Percentiles rank a stretch among this genome's conserved stretches.
Conservation (phyloP, 106 monocot species). For the Allium sativum region DNA sequence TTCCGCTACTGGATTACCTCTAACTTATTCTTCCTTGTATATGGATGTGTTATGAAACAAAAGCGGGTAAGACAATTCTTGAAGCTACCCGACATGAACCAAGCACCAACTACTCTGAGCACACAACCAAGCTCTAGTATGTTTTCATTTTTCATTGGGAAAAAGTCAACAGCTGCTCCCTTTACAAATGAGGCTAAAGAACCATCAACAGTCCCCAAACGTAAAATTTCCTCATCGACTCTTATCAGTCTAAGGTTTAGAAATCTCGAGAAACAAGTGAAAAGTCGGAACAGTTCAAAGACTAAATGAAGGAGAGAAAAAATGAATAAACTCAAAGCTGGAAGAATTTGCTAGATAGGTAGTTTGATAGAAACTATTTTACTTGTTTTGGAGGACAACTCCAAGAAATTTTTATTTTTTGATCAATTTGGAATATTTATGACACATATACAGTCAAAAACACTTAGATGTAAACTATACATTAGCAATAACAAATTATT, state of each 20-base stretch:
- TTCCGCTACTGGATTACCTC: constrained; percentile 97
- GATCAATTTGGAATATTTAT: too few species aligned
- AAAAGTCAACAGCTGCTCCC: constrained; percentile 13
- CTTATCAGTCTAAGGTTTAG: constrained; percentile 62
- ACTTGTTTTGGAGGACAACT: too few species aligned
- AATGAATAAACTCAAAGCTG: too few species aligned
- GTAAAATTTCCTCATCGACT: constrained; percentile 32
- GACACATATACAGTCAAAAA: too few species aligned
- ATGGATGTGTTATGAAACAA: constrained; percentile 49
- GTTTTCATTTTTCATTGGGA: constrained; percentile 42
- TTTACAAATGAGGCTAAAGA: constrained; percentile 5
- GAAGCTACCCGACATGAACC: constrained; percentile 38
- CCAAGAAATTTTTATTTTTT: too few species aligned
- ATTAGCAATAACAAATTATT: too few species aligned
- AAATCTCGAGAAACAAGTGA: constrained; percentile 70
- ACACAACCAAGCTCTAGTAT: constrained; percentile 15
- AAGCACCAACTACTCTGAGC: constrained; percentile 18
- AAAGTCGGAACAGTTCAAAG: constrained; percentile 43
- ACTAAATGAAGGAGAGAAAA: constrained; percentile 32
- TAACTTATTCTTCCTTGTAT: constrained; percentile 74
- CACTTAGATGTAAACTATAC: too few species aligned
- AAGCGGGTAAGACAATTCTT: constrained; percentile 57
- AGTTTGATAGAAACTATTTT: too few species aligned
- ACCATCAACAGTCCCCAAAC: constrained; percentile 7
- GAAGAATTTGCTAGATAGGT: too few species aligned